Evolutionary conservation across 164 flowering plant species (phyloP).

Genomic region (Aristolochia californica): DNA sequence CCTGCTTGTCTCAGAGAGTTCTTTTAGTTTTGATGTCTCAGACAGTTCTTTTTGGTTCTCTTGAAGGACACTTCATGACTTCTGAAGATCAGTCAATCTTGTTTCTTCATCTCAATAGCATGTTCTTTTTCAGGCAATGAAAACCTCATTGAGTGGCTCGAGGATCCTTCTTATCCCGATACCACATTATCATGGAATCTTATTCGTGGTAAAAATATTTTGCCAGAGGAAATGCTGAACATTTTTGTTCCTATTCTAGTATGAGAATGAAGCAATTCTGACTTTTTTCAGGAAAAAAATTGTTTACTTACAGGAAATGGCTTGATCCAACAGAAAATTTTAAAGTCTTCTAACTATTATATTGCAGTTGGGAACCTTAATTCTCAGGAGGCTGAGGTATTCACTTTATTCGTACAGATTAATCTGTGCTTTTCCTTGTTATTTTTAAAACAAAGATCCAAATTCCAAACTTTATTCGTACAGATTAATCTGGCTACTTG

Average conservation of each 20-base stretch:
- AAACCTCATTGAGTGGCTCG: slow-evolving; percentile 53
- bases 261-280: slow-evolving; percentile 1
- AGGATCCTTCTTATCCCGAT: slow-evolving; percentile 62
- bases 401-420: not conserved
- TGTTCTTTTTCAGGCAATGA: slow-evolving; percentile 45
- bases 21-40: too few relatives aligned
- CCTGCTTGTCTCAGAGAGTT: not conserved
- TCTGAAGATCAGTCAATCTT: not conserved
- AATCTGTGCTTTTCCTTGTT: too few relatives aligned
- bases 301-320: slow-evolving; percentile 44
- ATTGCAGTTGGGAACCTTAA: slow-evolving; percentile 63
- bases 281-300: not conserved
- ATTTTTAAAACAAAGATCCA: too few relatives aligned
- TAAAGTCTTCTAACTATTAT: slow-evolving; percentile 37
- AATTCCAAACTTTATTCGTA: too few relatives aligned
- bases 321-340: slow-evolving; percentile 35
- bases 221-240: not conserved
- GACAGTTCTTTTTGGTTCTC: too few relatives aligned
- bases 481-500: too few relatives aligned
- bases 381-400: slow-evolving; percentile 43
- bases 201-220: slow-evolving; percentile 40
- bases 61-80: not conserved
- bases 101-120: not conserved
- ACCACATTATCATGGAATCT: slow-evolving; percentile 60
- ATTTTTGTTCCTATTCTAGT: not conserved